Conservation (phyloP, 441 rosid genomes). For the Erysimum cheiri region DNA sequence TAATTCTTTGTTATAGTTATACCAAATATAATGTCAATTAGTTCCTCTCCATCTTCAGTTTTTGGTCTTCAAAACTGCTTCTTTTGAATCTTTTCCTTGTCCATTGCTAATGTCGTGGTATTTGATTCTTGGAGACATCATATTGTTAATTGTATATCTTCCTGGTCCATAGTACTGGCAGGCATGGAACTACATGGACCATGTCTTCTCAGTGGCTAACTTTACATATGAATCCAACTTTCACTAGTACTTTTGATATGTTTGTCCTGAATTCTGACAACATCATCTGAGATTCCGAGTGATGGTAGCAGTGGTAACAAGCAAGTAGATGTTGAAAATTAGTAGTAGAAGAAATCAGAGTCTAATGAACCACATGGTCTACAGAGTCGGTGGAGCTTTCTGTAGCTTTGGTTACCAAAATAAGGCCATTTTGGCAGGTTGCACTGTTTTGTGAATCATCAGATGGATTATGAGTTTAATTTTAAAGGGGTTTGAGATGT, state of each 20-base stretch:
- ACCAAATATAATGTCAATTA: constrained; percentile 17
- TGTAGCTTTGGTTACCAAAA: constrained; percentile 35
- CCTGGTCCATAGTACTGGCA: not conserved
- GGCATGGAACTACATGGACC: constrained; percentile 8
- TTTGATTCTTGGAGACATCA: not conserved
- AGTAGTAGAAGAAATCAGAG: not conserved
- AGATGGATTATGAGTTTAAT: constrained; percentile 27
- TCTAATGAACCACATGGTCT: constrained; percentile 29
- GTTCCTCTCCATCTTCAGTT: constrained; percentile 21
- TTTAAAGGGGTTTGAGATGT: constrained; percentile 38
- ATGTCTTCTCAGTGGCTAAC: constrained; percentile 16
- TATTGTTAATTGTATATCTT: not conserved
- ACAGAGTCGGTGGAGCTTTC: constrained; percentile 28
- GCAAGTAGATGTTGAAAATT: not conserved
- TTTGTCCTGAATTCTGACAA: constrained; percentile 7
- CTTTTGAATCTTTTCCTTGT: not conserved
- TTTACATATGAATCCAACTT: constrained; percentile 17
- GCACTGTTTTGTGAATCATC: constrained; percentile 25
- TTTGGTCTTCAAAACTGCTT: constrained; percentile 3
- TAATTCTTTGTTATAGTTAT: constrained; percentile 23
- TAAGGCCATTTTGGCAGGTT: constrained; percentile 33
- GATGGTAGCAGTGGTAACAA: not conserved
- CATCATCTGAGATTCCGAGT: constrained; percentile 10
- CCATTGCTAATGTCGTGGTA: not conserved
- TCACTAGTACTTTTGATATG: not conserved